Base-by-base conservation (phyloP, 23 red algal genomes). In the Gracilaria domingensis region DNA sequence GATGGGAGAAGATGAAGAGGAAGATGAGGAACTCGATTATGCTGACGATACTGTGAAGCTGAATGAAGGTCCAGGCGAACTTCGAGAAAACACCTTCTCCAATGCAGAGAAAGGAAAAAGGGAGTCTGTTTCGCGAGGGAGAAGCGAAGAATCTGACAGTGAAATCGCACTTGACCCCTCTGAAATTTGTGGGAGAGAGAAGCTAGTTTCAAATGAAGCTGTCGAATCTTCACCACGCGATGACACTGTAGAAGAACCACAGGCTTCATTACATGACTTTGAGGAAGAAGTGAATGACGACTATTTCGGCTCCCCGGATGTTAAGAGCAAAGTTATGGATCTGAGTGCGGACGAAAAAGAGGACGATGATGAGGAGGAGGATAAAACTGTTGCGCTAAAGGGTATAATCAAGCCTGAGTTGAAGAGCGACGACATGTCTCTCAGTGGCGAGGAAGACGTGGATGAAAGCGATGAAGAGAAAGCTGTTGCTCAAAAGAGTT, bases 361-460 rank as follows among this genome's bases (percentile, higher is more conserved):
- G 20, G 14, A 1, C 20, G 12, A 12, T 50, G 72, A 30, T 23
- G 50, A 23, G 32, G 72, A 6, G 4, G 72, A 77, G 39, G 23
- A 50, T 4, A 30, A 0, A 3, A 26, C 21, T 8, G 4, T 77
- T 26, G 72, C 72, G 1, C 38, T 51, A 30, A 77, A 77, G 14
- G 72, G 72, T 77, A 16, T 77, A 20, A 77, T 77, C 42, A 18
- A 34, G 32, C 64, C 64, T 55, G 51, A 55, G 17, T 18, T 8
- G 6, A 55, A 55, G 18, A 14, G 51, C 51, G 18, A 1, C 17
- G 51, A 55, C 17, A 14, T 55, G 17, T 18, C 17, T 55, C 51
- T 20, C 51, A 55, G 51, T 18, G 14, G 51, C 1, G 51, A 55
- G 51, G 17, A 18, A 2, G 51, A 55, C 14, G 2, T 55, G 13